phyloP scores from a whole-genome alignment of 495 filamentous ascomycete species.

The Thermochaetoides thermophila region DNA sequence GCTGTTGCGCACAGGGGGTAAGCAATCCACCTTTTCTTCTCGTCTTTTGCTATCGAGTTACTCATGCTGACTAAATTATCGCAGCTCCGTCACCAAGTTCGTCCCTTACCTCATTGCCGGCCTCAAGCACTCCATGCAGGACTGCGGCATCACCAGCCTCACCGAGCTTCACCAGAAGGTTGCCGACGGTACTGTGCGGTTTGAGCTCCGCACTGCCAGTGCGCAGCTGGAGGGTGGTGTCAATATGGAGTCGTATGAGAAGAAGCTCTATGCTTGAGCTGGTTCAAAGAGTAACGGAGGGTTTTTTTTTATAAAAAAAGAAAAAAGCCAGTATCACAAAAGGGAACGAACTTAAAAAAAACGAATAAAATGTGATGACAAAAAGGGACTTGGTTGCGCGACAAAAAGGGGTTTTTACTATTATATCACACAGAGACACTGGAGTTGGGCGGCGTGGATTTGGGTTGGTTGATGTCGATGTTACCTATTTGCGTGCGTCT shows the following conservation, averaged over 20 bases:
- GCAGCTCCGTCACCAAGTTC: conserved; percentile 70
- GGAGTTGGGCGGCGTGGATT: too few relatives aligned
- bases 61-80: conserved; percentile 11
- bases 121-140: conserved; percentile 92
- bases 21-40: conserved; percentile 4
- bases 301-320: neutral
- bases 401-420: too few relatives aligned
- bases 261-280: conserved; percentile 82
- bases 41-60: neutral
- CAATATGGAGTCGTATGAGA: conserved; percentile 96
- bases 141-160: conserved; percentile 75
- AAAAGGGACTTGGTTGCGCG: conserved; percentile 8
- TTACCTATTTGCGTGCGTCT: too few relatives aligned
- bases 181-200: conserved; percentile 61
- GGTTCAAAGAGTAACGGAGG: conserved; percentile 4
- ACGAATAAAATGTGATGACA: conserved; percentile 1
- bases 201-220: conserved; percentile 86
- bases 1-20: conserved; percentile 44
- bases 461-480: too few relatives aligned
- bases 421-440: too few relatives aligned
- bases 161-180: conserved; percentile 62
- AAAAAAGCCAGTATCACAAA: neutral
- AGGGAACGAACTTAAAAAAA: neutral
- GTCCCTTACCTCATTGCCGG: conserved; percentile 89
- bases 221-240: conserved; percentile 92